Evolutionary conservation across 2,329 filamentous ascomycete genomes (phyloP).

Genomic region (Microdochium bolleyi): DNA sequence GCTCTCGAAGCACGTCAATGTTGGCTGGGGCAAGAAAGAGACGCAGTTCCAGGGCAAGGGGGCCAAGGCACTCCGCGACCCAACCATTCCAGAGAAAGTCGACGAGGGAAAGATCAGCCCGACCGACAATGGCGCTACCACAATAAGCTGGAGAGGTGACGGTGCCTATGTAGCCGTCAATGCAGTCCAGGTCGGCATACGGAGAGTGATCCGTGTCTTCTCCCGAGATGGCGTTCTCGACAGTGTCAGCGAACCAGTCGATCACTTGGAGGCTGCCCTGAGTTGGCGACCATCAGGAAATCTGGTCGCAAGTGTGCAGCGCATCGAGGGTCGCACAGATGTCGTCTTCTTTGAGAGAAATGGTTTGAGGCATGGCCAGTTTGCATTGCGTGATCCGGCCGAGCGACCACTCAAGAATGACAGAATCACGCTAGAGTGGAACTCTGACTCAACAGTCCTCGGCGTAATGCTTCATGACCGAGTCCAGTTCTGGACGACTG

Average conservation of each 20-base stretch:
- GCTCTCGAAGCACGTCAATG: constrained; percentile 87
- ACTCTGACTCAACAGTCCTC: constrained; percentile 82
- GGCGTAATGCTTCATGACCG: constrained; percentile 68
- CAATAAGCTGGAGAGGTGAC: constrained; percentile 90
- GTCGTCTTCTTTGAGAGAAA: constrained; percentile 96
- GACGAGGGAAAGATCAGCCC: constrained; percentile 73
- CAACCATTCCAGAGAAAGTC: constrained; percentile 87
- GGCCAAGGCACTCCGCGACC: constrained; percentile 79
- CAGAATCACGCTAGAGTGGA: constrained; percentile 71
- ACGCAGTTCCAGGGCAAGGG: constrained; percentile 94
- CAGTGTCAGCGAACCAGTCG: constrained; percentile 89
- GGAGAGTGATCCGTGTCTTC: constrained; percentile 82
- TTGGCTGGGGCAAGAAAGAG: constrained; percentile 97
- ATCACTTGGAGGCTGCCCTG: constrained; percentile 77
- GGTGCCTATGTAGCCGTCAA: constrained; percentile 87
- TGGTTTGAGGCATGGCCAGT: constrained; percentile 92
- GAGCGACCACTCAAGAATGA: constrained; percentile 46
- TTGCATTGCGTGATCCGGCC: constrained; percentile 63
- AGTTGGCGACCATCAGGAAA: constrained; percentile 93
- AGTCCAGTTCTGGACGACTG: constrained; percentile 92
- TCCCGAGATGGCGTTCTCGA: constrained; percentile 85
- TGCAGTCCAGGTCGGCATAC: constrained; percentile 57
- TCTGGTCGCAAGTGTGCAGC: constrained; percentile 78
- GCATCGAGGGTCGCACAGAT: constrained; percentile 60
- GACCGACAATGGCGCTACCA: constrained; percentile 62